phyloP scores from a whole-genome alignment of 495 filamentous ascomycete genomes.

The Aspergillus nidulans region DNA sequence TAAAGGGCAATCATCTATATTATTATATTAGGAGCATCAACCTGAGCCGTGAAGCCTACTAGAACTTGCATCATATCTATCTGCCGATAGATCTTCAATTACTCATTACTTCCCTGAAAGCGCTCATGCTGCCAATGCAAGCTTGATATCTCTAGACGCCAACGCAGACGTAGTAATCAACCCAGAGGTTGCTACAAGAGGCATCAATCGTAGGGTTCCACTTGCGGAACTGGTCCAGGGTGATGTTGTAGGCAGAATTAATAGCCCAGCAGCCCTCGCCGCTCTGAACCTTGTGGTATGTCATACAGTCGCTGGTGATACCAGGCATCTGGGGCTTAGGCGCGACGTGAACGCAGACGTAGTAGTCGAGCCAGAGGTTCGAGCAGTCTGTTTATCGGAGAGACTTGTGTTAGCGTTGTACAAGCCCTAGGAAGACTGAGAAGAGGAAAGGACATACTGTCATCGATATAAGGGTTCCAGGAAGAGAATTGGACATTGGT shows the following conservation, averaged over 20 bases:
- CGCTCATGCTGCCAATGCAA: neutral
- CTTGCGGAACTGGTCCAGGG: slow-evolving; percentile 13
- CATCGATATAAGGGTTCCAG: slow-evolving; percentile 32
- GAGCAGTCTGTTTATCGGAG: slow-evolving; percentile 7
- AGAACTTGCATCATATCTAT: too few relatives aligned
- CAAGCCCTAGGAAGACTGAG: neutral
- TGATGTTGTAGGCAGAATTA: slow-evolving; percentile 13
- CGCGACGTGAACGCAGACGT: slow-evolving; percentile 8
- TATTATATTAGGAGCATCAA: too few relatives aligned
- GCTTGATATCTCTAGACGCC: slow-evolving; percentile 12
- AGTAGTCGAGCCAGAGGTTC: neutral
- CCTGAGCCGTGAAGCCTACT: too few relatives aligned
- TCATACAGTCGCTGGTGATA: slow-evolving; percentile 34
- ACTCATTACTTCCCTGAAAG: too few relatives aligned
- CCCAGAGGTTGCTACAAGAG: slow-evolving; percentile 18
- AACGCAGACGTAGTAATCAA: slow-evolving; percentile 14
- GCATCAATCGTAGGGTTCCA: slow-evolving; percentile 32
- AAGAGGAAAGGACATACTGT: neutral
- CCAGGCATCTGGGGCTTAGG: slow-evolving; percentile 30
- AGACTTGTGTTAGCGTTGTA: neutral
- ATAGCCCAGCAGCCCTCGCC: slow-evolving; percentile 32
- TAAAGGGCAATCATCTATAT: too few relatives aligned
- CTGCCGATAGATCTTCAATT: too few relatives aligned
- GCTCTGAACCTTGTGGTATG: slow-evolving; percentile 25
- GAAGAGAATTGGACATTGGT: slow-evolving; percentile 16